These are phyloP conservation scores for Lycium barbarum DNA, from an alignment of 257 asterid genomes.

Conservation along the genomic window DNA sequence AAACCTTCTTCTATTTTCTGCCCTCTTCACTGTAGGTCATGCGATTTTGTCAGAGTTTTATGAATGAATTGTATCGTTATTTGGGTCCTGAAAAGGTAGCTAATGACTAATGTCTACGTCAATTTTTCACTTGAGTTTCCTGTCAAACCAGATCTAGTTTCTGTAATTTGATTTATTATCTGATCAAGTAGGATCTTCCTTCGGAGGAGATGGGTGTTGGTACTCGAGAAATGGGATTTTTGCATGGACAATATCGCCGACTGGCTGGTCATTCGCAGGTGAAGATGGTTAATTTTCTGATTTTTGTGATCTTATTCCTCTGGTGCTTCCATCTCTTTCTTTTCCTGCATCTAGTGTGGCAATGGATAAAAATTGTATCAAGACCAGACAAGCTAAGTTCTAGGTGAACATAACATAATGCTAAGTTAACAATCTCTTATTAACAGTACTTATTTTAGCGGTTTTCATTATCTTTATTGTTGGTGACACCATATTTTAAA, in stretches of 20 bases:
- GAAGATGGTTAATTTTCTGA: conserved; percentile 26
- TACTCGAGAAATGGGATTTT: conserved; percentile 96
- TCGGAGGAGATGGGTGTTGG: conserved; percentile 99
- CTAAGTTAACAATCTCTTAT: background rate
- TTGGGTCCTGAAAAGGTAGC: conserved; percentile 96
- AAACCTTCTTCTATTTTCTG: conserved; percentile 29
- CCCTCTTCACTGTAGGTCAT: conserved; percentile 61
- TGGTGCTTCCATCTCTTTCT: background rate
- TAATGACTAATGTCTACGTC: conserved; percentile 29
- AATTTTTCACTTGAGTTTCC: conserved; percentile 25
- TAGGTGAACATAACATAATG: background rate
- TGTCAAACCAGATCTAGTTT: conserved; percentile 27
- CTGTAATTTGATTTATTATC: conserved; percentile 37
- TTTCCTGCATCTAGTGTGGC: conserved; percentile 18
- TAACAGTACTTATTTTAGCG: no score
- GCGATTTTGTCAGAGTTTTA: conserved; percentile 98
- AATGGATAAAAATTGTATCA: background rate
- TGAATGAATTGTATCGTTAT: conserved; percentile 94
- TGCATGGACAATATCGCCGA: conserved; percentile 95
- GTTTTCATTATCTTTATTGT: no score
- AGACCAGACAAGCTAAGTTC: background rate
- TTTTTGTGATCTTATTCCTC: conserved; percentile 2
- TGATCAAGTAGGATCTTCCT: conserved; percentile 80
- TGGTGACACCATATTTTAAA: no score
- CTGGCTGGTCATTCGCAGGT: conserved; percentile 98